Conservation (phyloP, 331 rosid species). For the Acacia pycnantha region DNA sequence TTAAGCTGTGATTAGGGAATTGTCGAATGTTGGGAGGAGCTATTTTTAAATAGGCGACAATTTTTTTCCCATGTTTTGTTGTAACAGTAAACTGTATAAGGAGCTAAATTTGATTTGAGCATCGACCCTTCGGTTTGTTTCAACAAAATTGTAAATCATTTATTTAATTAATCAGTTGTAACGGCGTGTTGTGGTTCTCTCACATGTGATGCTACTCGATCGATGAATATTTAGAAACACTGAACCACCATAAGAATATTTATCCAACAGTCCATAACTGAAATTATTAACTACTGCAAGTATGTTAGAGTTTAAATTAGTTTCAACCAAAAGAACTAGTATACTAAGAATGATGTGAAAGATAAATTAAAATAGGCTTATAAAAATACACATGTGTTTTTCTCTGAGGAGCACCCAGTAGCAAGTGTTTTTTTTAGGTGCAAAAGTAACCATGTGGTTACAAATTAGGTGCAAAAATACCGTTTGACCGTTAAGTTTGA, state of each 20-base stretch:
- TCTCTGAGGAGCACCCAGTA: too few relatives aligned
- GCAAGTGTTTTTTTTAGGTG: too few relatives aligned
- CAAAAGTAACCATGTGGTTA: too few relatives aligned
- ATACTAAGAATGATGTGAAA: not conserved
- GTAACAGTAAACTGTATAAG: not conserved
- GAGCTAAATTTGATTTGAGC: slow-evolving; percentile 10
- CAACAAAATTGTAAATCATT: not conserved
- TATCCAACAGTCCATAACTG: not conserved
- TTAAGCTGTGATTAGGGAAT: not conserved
- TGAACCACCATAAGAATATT: not conserved
- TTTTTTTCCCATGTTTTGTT: not conserved
- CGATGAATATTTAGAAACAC: not conserved
- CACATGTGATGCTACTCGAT: not conserved
- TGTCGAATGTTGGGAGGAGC: not conserved
- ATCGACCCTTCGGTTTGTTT: not conserved
- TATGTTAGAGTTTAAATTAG: not conserved
- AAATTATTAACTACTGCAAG: too few relatives aligned
- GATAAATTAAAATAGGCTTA: not conserved
- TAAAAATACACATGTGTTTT: too few relatives aligned
- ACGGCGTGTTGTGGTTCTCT: not conserved
- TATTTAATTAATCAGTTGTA: not conserved
- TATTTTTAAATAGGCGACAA: not conserved
- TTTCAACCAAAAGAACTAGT: not conserved
- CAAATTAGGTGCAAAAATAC: too few relatives aligned
- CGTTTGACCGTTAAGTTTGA: too few relatives aligned